A percentile compares a stretch with the other conserved stretches of the same genome.
Conservation (phyloP, 169 alveolate genomes). For the Perkinsus marinus region DNA sequence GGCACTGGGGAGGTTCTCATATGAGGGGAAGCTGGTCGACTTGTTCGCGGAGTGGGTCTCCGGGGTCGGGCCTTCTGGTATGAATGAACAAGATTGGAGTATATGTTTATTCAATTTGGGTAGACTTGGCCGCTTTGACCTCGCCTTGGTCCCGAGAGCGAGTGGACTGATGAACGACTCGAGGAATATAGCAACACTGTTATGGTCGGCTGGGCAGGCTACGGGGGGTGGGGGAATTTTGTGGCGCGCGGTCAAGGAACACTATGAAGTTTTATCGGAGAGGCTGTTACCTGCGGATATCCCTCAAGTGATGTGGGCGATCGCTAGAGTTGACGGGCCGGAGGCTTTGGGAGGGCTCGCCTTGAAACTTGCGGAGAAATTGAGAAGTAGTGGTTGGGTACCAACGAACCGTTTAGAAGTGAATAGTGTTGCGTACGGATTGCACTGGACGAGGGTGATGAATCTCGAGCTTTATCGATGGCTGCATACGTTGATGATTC, state of each 20-base stretch:
- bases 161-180: neutral
- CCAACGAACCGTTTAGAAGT: neutral
- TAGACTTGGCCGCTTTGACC: neutral
- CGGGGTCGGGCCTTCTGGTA: neutral
- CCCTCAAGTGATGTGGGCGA: neutral
- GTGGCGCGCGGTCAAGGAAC: neutral
- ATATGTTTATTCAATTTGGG: neutral
- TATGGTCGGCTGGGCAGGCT: neutral
- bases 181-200: neutral
- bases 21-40: neutral
- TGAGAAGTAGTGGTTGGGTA: neutral
- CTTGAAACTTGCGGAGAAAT: neutral
- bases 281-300: neutral
- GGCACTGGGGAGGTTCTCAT: neutral
- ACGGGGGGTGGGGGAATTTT: neutral
- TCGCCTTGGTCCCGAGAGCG: neutral
- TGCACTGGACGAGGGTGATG: neutral
- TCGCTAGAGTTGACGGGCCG: neutral
- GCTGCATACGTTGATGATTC: neutral
- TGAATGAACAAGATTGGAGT: neutral
- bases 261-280: neutral
- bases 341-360: neutral
- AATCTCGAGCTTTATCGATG: neutral
- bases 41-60: neutral
- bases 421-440: neutral